Percentiles rank a stretch among this genome's conserved stretches.
These are phyloP conservation scores for Hylodesmum podocarpum DNA, from an alignment of 306 rosid genomes.

Conservation along the genomic window DNA sequence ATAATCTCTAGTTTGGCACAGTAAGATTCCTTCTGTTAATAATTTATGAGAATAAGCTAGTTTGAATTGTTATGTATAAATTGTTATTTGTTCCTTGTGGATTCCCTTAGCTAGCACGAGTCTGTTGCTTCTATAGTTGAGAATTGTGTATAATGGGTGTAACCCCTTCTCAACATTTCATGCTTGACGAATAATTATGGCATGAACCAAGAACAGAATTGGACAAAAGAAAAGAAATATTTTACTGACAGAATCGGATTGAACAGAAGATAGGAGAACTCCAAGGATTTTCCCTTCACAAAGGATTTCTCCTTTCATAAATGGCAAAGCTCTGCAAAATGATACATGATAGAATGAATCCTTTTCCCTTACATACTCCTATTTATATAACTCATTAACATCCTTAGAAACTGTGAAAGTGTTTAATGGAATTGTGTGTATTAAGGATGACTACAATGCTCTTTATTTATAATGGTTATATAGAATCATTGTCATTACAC, in stretches of 20 bases:
- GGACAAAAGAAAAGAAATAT: background rate
- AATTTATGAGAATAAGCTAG: background rate
- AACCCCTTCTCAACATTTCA: background rate
- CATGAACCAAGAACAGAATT: background rate
- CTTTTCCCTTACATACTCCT: background rate
- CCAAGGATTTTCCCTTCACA: background rate
- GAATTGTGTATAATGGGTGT: background rate
- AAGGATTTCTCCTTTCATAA: background rate
- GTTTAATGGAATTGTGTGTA: too few relatives aligned
- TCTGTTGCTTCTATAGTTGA: background rate
- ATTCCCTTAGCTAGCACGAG: background rate
- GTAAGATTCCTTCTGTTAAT: background rate
- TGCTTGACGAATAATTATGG: conserved; percentile 17
- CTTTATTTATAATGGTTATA: too few relatives aligned
- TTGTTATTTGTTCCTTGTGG: background rate
- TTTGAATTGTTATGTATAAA: background rate
- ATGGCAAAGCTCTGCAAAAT: background rate
- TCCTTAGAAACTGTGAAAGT: too few relatives aligned
- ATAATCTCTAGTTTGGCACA: background rate
- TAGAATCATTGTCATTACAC: too few relatives aligned
- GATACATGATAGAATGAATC: background rate
- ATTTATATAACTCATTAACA: background rate
- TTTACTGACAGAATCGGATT: background rate
- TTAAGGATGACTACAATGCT: too few relatives aligned
- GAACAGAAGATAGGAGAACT: background rate